A percentile compares a stretch with the other conserved stretches of the same genome.
phyloP scores from a whole-genome alignment of 2,329 filamentous ascomycete genomes.

The Sphaerulina populicola region DNA sequence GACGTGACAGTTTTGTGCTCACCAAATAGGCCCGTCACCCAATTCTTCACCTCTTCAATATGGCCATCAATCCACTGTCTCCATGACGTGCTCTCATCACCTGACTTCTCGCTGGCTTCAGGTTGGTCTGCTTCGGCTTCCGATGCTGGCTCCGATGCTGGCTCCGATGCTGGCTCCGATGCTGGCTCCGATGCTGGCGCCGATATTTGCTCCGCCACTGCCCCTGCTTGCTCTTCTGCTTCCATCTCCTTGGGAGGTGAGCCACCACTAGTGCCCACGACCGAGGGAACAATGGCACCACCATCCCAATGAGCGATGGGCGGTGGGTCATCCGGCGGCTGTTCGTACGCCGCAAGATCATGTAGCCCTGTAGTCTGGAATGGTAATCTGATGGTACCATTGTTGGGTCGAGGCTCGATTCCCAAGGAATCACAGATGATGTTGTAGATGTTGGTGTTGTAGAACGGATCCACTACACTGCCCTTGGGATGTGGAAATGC shows the following conservation, averaged over 20 bases:
- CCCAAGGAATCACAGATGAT: conserved; percentile 83
- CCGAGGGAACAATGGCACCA: conserved; percentile 9
- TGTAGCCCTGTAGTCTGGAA: conserved; percentile 58
- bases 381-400: conserved; percentile 73
- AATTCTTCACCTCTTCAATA: conserved; percentile 29
- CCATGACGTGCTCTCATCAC: conserved; percentile 19
- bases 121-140: not conserved
- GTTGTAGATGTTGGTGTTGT: conserved; percentile 94
- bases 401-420: conserved; percentile 66
- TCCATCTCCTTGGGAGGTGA: not conserved
- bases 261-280: not conserved
- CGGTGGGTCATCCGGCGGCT: conserved; percentile 21
- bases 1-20: conserved; percentile 3
- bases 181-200: not conserved
- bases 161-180: not conserved
- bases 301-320: conserved; percentile 8
- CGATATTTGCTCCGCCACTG: not conserved
- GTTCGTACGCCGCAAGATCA: conserved; percentile 13
- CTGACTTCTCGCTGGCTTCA: not conserved
- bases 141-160: not conserved
- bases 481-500: conserved; percentile 82
- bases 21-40: conserved; percentile 26
- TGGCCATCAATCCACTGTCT: conserved; percentile 30
- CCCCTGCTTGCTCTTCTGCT: not conserved
- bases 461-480: conserved; percentile 68